Base-by-base conservation (phyloP, 176 grass and related monocot species). In the Carex scoparia region DNA sequence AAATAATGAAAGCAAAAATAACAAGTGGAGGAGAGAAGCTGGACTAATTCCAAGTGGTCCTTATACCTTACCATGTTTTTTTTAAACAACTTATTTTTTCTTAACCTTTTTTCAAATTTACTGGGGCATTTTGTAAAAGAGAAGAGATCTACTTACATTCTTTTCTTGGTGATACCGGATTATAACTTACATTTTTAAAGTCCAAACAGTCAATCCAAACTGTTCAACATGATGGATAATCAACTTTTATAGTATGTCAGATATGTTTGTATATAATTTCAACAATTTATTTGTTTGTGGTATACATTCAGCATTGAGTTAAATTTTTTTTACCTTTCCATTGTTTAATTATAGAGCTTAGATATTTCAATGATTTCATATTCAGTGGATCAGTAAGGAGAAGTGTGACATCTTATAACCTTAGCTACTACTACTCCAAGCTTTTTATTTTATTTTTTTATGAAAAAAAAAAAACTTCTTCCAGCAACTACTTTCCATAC, bases 31-130 rank as follows among this genome's bases (percentile, higher is more conserved):
- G 61, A 84, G 81, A 65, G 38, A 49, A n/a, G 69, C 55, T 3
- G 74, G 14, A 65, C 37, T 80, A 79, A 80, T 79, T 69, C 78
- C 61, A 69, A 67, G 59, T 86, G 85, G 85, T 72, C 77, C 73
- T 69, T 81, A 64, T 42, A 62, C 40, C 13, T 57, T 16, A 71
- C 18, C 23, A 81, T 66, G 23, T 28, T 16, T 67, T 67, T 37
- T 54, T 69, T 67, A 56, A 57, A 81, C 58, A 58, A 3, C 10
- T 86, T 18, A 53, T 67, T 76, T 54, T 73, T 18, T 75, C 10
- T 74, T 78, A 32, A 56, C 44, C 11, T 76, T 30, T 58, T 35
- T 58, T 8, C 53, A 33, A 79, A 57, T 35, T 57, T 57, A 57
- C 46, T 83, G 66, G 33, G 55, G 18, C 46, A 38, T 54, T 87